These are phyloP conservation scores for Anthoceros angustus DNA, from an alignment of 225 moss, liverwort and hornwort genomes.

Conservation along the genomic window DNA sequence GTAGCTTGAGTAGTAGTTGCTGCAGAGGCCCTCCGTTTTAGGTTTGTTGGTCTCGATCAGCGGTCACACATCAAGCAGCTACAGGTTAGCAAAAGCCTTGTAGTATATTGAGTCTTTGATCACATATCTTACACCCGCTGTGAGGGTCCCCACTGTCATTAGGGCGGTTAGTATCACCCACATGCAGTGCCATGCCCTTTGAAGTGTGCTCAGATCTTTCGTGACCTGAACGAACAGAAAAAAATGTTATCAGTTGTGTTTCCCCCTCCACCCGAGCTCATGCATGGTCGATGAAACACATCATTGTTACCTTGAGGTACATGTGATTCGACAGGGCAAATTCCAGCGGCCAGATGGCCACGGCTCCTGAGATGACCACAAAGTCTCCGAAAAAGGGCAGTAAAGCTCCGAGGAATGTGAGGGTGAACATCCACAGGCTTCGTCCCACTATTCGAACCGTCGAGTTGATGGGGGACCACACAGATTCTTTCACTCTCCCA, in stretches of 20 bases:
- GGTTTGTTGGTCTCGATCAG: too few species aligned
- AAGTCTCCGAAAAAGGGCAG: slow-evolving; percentile 40
- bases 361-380: slow-evolving; percentile 26
- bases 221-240: neutral
- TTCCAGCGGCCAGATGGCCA: slow-evolving; percentile 24
- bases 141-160: neutral
- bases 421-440: slow-evolving; percentile 13
- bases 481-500: slow-evolving; percentile 9
- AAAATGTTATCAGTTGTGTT: neutral
- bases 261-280: neutral
- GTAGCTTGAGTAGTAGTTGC: neutral
- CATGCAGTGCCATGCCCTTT: neutral
- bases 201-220: neutral
- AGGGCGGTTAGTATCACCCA: neutral
- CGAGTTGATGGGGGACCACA: slow-evolving; percentile 19
- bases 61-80: neutral
- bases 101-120: neutral
- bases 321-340: slow-evolving; percentile 30
- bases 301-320: slow-evolving; percentile 26
- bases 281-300: neutral
- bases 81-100: neutral
- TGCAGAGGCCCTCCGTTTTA: neutral
- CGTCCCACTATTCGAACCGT: slow-evolving; percentile 24
- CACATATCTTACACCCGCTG: neutral
- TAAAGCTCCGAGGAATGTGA: slow-evolving; percentile 29